Percentiles rank a stretch among this genome's conserved stretches.
These are phyloP conservation scores for Wickerhamomyces mucosus DNA, from an alignment of 805 yeast genomes.

Conservation along the genomic window DNA sequence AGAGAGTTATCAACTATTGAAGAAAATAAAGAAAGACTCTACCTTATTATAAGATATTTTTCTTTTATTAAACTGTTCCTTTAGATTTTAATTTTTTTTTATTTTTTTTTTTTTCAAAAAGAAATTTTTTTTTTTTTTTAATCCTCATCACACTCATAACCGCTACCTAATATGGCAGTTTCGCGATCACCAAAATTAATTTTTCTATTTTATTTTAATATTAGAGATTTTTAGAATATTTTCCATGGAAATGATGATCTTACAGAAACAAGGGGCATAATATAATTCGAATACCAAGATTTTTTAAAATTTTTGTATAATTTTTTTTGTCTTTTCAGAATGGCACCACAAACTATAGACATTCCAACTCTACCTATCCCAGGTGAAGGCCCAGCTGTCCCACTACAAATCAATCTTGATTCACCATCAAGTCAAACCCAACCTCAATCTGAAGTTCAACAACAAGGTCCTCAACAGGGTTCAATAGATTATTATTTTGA, in stretches of 20 bases:
- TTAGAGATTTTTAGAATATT: too few relatives aligned
- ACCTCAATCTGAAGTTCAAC: conserved; percentile 13
- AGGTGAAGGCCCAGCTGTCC: conserved; percentile 31
- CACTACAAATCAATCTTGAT: conserved; percentile 16
- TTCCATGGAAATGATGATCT: too few relatives aligned
- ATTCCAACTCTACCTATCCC: conserved; percentile 50
- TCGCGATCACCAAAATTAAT: too few relatives aligned
- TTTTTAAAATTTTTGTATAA: too few relatives aligned
- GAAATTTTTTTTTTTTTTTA: conserved; percentile 4
- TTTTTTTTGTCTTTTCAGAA: conserved; percentile 3
- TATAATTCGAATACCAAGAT: too few relatives aligned
- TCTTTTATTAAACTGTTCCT: too few relatives aligned
- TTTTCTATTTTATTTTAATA: too few relatives aligned
- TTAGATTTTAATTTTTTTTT: too few relatives aligned
- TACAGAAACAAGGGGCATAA: too few relatives aligned
- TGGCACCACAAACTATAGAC: conserved; percentile 30
- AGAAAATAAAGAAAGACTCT: too few relatives aligned
- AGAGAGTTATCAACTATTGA: too few relatives aligned
- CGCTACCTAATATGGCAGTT: conserved; percentile 1
- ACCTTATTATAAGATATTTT: not conserved
- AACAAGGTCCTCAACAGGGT: conserved; percentile 17
- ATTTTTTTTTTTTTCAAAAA: not conserved
- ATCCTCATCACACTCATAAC: conserved; percentile 2
- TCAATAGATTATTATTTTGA: conserved; percentile 57
- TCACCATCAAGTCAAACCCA: conserved; percentile 11